Percentiles rank a stretch among this genome's conserved stretches.
Evolutionary conservation across 169 alveolate species (phyloP).

Genomic region (Plasmodium chabaudi): DNA sequence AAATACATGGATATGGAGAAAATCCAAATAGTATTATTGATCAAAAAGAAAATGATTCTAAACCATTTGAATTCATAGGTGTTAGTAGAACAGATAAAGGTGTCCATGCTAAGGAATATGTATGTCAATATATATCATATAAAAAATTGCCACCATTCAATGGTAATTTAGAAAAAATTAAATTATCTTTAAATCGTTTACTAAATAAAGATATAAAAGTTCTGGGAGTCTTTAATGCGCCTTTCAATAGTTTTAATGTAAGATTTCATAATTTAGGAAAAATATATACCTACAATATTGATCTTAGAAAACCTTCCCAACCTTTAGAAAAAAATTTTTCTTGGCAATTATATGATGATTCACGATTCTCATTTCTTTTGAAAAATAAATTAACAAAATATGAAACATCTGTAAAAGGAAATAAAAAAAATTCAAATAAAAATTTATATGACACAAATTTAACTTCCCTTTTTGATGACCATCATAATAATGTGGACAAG

Average conservation of each 20-base stretch:
- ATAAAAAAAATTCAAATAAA: neutral
- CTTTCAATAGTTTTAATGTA: constrained; percentile 78
- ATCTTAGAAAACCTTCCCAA: constrained; percentile 72
- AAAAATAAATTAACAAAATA: neutral
- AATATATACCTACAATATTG: constrained; percentile 81
- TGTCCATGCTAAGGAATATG: constrained; percentile 83
- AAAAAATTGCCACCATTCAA: constrained; percentile 79
- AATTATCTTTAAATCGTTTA: constrained; percentile 77
- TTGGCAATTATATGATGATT: constrained; percentile 83
- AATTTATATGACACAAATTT: neutral
- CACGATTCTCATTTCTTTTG: constrained; percentile 52
- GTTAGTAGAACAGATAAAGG: constrained; percentile 87
- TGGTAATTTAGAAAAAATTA: constrained; percentile 77
- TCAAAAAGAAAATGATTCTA: neutral
- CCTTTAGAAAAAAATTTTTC: constrained; percentile 83
- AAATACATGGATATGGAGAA: constrained; percentile 80
- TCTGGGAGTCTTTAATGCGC: constrained; percentile 77
- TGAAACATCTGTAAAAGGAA: no score
- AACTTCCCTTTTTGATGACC: neutral
- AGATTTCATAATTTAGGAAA: constrained; percentile 83
- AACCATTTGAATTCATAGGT: constrained; percentile 80
- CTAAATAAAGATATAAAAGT: constrained; percentile 81
- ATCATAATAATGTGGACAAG: neutral
- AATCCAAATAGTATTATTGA: constrained; percentile 13
- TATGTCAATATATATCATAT: constrained; percentile 84